Evolutionary conservation across 495 filamentous ascomycete species (phyloP).

Genomic region (Aspergillus diversus): DNA sequence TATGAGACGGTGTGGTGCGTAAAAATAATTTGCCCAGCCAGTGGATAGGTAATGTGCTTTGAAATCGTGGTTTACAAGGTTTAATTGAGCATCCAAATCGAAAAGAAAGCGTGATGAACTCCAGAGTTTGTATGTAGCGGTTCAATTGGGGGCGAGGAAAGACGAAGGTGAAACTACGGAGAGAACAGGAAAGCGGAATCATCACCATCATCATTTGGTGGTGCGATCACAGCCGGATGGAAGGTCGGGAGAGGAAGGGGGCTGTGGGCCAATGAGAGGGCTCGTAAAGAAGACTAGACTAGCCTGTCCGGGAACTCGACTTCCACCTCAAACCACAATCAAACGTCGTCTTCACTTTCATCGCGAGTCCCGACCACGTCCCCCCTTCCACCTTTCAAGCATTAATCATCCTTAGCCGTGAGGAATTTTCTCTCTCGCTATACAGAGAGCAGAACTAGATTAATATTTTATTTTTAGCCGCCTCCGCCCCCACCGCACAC

Average conservation of each 20-base stretch:
- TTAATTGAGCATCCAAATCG: neutral
- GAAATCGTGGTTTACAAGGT: neutral
- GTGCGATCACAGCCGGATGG: constrained; percentile 6
- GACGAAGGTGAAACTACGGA: neutral
- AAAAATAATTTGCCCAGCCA: neutral
- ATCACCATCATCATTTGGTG: constrained; percentile 32
- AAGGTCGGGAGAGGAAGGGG: constrained; percentile 18
- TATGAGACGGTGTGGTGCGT: neutral
- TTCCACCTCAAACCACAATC: constrained; percentile 51
- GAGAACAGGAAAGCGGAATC: constrained; percentile 17
- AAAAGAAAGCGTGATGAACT: neutral
- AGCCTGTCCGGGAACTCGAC: constrained; percentile 49
- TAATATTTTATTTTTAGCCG: constrained; percentile 41
- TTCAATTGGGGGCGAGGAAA: neutral
- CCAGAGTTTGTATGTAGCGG: neutral
- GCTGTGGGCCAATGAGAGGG: constrained; percentile 40
- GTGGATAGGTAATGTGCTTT: neutral
- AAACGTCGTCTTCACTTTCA: constrained; percentile 44
- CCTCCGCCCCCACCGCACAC: constrained; percentile 40
- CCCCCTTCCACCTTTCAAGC: constrained; percentile 37
- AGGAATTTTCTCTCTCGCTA: constrained; percentile 31
- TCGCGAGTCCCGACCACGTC: constrained; percentile 36
- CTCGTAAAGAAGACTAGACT: constrained; percentile 41
- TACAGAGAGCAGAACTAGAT: constrained; percentile 25
- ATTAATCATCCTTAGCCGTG: constrained; percentile 24